Evolutionary conservation across 768 basidiomycete species (phyloP), one percentile per base, ranked within the genome.

Genomic region (Aureoboletus auriporus): DNA sequence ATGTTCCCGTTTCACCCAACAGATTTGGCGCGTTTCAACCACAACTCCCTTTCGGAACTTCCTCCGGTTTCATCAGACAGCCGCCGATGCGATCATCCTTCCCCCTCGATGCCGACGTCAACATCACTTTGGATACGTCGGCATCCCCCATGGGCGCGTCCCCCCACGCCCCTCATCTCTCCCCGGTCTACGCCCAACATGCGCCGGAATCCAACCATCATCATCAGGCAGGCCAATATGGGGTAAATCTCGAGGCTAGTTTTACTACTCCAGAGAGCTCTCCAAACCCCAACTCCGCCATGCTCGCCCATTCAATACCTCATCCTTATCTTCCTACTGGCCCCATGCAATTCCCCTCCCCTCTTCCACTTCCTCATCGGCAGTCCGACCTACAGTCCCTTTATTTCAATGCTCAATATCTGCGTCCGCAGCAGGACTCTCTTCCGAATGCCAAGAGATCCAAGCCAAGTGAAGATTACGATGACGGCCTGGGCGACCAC

Each of bases 331-430:
- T 52, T 33, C 49, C 64, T 7, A 7, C 52, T 28, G 63, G 56
- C 10, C 63, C 65, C 17, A 65, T 67, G 67, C 65, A 67, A 16
- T 69, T 69, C 34, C 34, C 65, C 28, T 9, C 54, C 17, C 52
- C 67, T 5, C 67, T 61, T 40, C 59, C 55, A 8, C 67, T 52
- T 14, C 65, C 65, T 5, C 3, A 49, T 28, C 65, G 65, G 20
- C 58, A 55, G 31, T 65, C 67, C 9, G 65, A 67, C 43, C 2
- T 67, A 3, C 65, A 61, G 42, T 42, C 65, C 2, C 63, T 57
- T 11, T 63, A 63, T 17, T 57, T 67, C 28, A 55, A 30, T 8
- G n/a, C 42, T 2, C 17, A 34, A 3, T 39, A 49, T 14, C 9
- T 49, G n/a, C 52, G 20, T 20, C 23, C 39, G 5, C 44, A 44